Evolutionary conservation across 2,329 filamentous ascomycete species (phyloP).

Genomic region (Chaetomium olivaceum): DNA sequence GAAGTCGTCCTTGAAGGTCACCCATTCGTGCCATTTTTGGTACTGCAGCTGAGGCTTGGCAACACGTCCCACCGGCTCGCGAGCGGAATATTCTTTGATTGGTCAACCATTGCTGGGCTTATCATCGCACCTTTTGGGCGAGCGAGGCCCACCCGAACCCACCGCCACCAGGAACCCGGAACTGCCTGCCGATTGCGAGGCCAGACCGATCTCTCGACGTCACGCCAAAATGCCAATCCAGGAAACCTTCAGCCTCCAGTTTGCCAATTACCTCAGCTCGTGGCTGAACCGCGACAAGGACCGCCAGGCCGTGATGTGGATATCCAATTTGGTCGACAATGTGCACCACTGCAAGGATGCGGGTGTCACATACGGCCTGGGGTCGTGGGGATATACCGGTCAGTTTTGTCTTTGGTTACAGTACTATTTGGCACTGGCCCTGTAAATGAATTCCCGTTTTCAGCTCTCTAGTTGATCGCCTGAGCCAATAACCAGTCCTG

Average conservation of each 20-base stretch:
- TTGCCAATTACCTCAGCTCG: background rate
- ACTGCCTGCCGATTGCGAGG: constrained; percentile 10
- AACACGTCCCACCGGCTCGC: background rate
- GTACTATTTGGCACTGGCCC: too few relatives aligned
- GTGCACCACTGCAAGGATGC: too few relatives aligned
- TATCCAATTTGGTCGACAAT: background rate
- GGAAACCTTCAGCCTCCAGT: constrained; percentile 1
- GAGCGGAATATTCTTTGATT: constrained; percentile 5
- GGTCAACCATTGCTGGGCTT: background rate
- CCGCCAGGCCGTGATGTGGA: background rate
- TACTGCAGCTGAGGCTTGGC: background rate
- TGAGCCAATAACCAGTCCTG: too few relatives aligned
- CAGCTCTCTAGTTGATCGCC: too few relatives aligned
- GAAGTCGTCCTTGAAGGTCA: background rate
- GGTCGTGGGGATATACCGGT: too few relatives aligned
- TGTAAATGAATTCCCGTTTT: too few relatives aligned
- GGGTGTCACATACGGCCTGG: too few relatives aligned
- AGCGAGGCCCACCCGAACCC: background rate
- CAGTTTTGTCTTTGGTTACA: too few relatives aligned
- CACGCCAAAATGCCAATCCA: constrained; percentile 1
- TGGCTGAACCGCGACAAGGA: background rate
- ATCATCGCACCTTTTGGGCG: constrained; percentile 4
- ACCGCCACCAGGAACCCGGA: background rate
- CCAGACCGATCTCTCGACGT: too few relatives aligned
- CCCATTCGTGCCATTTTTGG: too few relatives aligned